Base-by-base conservation (phyloP, 495 filamentous ascomycete species). In the Xylaria castorea region DNA sequence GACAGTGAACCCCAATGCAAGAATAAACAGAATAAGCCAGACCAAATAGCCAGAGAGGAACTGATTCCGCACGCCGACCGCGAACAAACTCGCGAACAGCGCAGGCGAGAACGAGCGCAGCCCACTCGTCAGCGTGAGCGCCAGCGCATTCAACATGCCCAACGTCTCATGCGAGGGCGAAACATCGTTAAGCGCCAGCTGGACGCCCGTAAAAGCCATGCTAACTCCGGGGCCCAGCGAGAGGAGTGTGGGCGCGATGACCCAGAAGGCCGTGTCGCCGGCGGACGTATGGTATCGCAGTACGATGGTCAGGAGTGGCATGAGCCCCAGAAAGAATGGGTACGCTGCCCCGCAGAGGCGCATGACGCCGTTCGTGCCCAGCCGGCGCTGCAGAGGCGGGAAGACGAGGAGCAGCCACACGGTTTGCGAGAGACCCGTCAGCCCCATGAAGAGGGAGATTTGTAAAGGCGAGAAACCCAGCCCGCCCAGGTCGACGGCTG, bases 161-260 rank as follows among this genome's bases (percentile, higher is more conserved):
- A 93, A 80, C 8, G 86, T 85, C 40, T 76, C 77, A 18, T 87
- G 84, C 18, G 84, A 87, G 0, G 92, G 92, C 18, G 89, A 84
- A 16, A 91, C 86, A 70, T 92, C 89, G 80, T 93, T 94, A 34
- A 94, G 71, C 42, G 87, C 88, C 30, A 93, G 87, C 82, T 92
- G 91, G 30, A 88, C 84, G 8, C 85, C 88, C 20, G 91, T 92
- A 74, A 92, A 93, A 4, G 86, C 85, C 90, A 93, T 93, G 53
- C 85, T 87, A 0, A 92, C 87, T 20, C 90, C 90, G 25, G 85
- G 84, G 0, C 89, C 89, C 1, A 88, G 22, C 1, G 82, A 78
- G 36, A 88, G 70, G 9, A 80, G 14, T 0, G 75, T 34, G 1
- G 85, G 85, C 0, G 80, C 77, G 0, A 86, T 48, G n/a, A 87